Evolutionary conservation across 2,329 filamentous ascomycete species (phyloP).

Genomic region (Stagonosporopsis vannaccii): DNA sequence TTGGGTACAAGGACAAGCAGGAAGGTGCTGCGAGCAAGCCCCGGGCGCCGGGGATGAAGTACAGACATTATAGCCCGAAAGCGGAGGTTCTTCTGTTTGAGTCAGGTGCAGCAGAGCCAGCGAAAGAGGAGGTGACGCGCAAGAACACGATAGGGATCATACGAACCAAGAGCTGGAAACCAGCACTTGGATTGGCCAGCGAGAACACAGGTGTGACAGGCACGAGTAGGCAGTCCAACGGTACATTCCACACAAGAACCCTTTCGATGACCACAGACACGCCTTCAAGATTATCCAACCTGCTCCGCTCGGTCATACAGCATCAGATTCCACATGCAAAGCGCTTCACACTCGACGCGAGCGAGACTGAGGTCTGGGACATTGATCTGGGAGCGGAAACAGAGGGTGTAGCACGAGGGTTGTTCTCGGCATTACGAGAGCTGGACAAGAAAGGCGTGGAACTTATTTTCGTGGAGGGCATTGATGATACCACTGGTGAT

Average conservation of each 20-base stretch:
- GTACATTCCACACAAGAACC: constrained; percentile 3
- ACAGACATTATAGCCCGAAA: constrained; percentile 94
- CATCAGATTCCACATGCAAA: constrained; percentile 43
- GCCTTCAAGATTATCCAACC: constrained; percentile 33
- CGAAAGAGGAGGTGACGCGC: constrained; percentile 36
- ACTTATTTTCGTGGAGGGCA: constrained; percentile 89
- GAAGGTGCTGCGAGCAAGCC: constrained; percentile 69
- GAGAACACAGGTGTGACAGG: neutral
- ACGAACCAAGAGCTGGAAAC: constrained; percentile 38
- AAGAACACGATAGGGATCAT: constrained; percentile 52
- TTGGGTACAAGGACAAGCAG: constrained; percentile 78
- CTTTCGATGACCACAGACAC: neutral
- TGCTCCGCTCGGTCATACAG: constrained; percentile 46
- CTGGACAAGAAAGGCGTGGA: constrained; percentile 82
- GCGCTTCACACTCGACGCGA: constrained; percentile 21
- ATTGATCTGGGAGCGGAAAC: constrained; percentile 75
- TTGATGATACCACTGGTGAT: constrained; percentile 70
- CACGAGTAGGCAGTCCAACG: constrained; percentile 21
- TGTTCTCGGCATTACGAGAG: constrained; percentile 87
- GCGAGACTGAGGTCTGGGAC: constrained; percentile 62
- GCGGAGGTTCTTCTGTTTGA: constrained; percentile 88
- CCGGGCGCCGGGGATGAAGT: constrained; percentile 96
- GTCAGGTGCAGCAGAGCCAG: constrained; percentile 51
- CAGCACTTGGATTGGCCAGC: constrained; percentile 27
- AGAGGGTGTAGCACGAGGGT: constrained; percentile 78